Conservation (phyloP, 1,284 basidiomycete genomes). For the Pseudozyma pruni region DNA sequence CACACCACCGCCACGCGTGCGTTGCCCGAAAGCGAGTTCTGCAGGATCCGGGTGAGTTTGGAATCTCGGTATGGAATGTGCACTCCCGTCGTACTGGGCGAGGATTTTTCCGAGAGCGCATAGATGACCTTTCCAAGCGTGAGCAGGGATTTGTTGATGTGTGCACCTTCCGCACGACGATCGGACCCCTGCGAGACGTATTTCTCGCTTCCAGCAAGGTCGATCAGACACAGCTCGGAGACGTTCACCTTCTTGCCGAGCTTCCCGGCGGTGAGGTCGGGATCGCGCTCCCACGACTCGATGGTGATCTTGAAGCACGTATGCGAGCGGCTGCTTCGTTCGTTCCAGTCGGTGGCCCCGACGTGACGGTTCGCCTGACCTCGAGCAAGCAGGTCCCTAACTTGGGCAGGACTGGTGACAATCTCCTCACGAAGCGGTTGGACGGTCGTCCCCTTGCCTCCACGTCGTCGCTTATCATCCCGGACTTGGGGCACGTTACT, state of each 20-base stretch:
- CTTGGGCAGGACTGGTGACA: constrained; percentile 86
- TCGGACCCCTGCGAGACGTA: constrained; percentile 70
- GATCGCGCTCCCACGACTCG: constrained; percentile 50
- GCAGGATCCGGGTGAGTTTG: constrained; percentile 89
- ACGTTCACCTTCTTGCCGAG: constrained; percentile 57
- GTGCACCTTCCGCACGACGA: constrained; percentile 68
- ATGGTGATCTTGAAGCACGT: constrained; percentile 74
- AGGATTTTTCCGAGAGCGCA: constrained; percentile 57
- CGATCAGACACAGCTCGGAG: constrained; percentile 79
- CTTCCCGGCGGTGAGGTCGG: neutral
- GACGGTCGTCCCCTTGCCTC: constrained; percentile 70
- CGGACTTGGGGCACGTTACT: constrained; percentile 70
- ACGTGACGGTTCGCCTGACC: constrained; percentile 90
- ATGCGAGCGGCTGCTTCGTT: constrained; percentile 89
- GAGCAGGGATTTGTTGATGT: constrained; percentile 72
- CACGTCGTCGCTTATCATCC: constrained; percentile 47
- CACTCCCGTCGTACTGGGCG: neutral
- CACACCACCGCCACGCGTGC: constrained; percentile 96
- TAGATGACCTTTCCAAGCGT: constrained; percentile 67
- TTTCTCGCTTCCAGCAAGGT: constrained; percentile 96
- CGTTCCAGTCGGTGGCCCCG: constrained; percentile 97
- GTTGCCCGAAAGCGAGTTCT: constrained; percentile 92
- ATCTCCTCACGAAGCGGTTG: constrained; percentile 86
- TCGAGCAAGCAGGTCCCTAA: constrained; percentile 82
- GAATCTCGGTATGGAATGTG: constrained; percentile 96